A percentile compares a stretch with the other conserved stretches of the same genome.
Conservation (phyloP, 2,329 filamentous ascomycete genomes). For the Claviceps digitariae region DNA sequence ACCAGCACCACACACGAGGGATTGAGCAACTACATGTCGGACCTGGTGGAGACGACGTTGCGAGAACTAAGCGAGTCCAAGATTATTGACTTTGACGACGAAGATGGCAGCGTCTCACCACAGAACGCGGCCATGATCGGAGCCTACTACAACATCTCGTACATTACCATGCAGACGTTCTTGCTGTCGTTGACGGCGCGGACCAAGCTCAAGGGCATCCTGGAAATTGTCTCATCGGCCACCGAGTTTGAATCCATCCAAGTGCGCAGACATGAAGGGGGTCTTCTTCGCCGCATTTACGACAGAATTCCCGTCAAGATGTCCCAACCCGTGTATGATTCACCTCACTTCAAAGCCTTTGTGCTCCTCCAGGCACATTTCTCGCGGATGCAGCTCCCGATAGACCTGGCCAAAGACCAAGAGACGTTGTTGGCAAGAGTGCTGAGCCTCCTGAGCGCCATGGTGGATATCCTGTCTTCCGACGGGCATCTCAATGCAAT, state of each 20-base stretch:
- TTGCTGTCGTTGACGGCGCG: slow-evolving; percentile 74
- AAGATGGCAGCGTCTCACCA: slow-evolving; percentile 77
- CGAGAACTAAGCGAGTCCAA: slow-evolving; percentile 85
- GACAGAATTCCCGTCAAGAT: slow-evolving; percentile 93
- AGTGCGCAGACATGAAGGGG: slow-evolving; percentile 83
- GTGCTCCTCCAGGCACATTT: slow-evolving; percentile 97
- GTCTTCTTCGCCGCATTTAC: slow-evolving; percentile 79
- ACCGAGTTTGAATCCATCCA: slow-evolving; percentile 95
- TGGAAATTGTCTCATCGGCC: slow-evolving; percentile 93
- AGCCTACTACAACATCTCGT: slow-evolving; percentile 98
- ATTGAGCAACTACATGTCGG: slow-evolving; percentile 86
- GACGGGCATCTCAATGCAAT: slow-evolving; percentile 95
- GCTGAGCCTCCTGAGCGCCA: slow-evolving; percentile 76
- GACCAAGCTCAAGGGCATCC: slow-evolving; percentile 91
- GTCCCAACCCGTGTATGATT: slow-evolving; percentile 71
- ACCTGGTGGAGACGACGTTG: slow-evolving; percentile 83
- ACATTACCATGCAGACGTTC: slow-evolving; percentile 98
- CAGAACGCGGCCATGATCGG: slow-evolving; percentile 97
- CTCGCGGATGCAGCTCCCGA: slow-evolving; percentile 88
- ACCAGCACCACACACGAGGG: slow-evolving; percentile 82
- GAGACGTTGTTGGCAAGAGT: slow-evolving; percentile 76
- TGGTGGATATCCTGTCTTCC: slow-evolving; percentile 88
- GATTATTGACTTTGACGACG: slow-evolving; percentile 90
- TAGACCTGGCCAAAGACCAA: slow-evolving; percentile 92
- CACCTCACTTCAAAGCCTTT: slow-evolving; percentile 97